A percentile compares a stretch with the other conserved stretches of the same genome.
Conservation (phyloP, 495 filamentous ascomycete genomes). For the Trichoderma parareesei region DNA sequence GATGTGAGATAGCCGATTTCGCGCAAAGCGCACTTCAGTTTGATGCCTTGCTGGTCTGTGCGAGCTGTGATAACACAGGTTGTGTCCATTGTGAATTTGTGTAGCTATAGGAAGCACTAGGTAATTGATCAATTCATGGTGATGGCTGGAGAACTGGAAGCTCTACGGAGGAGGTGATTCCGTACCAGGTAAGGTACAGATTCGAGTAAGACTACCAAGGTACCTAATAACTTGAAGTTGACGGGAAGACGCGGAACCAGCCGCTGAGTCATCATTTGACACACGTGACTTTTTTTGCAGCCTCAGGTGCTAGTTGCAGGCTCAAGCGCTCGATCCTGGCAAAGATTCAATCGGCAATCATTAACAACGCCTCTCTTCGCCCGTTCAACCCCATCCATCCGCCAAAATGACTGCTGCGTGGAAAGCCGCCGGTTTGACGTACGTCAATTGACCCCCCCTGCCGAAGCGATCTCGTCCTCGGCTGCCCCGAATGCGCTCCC, state of each 20-base stretch:
- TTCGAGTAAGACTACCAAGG: no score
- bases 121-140: no score
- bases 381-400: constrained; percentile 12
- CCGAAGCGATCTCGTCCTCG: constrained; percentile 6
- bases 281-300: constrained; percentile 1
- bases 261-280: not conserved
- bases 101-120: no score
- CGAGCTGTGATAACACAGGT: no score
- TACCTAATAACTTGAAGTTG: not conserved
- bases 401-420: constrained; percentile 95
- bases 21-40: no score
- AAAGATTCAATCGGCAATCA: constrained; percentile 13
- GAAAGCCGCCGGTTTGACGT: constrained; percentile 97
- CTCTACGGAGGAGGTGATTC: no score
- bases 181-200: no score
- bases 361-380: constrained; percentile 5
- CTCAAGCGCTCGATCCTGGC: constrained; percentile 8
- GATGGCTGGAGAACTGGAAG: no score
- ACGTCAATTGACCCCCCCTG: constrained; percentile 32
- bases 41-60: no score
- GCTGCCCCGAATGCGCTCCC: constrained; percentile 13
- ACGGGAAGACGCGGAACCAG: not conserved
- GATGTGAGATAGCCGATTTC: not conserved
- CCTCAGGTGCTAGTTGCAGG: constrained; percentile 8
- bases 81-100: not conserved